Conservation (phyloP, 1,284 basidiomycete species). For the Ganoderma lucidum region DNA sequence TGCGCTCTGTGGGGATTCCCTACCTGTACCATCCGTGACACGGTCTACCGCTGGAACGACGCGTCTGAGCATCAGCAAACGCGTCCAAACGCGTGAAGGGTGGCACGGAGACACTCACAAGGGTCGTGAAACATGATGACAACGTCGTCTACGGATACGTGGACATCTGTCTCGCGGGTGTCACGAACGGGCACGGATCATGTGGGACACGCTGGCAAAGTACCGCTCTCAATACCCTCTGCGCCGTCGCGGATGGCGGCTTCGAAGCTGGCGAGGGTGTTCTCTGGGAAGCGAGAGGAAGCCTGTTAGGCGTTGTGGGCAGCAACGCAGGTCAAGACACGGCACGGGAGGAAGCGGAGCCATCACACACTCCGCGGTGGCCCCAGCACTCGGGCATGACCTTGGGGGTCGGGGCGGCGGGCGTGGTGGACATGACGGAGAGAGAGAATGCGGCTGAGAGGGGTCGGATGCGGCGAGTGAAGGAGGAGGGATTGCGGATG, state of each 20-base stretch:
- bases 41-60: constrained; percentile 62
- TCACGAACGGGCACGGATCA: constrained; percentile 37
- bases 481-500: constrained; percentile 11
- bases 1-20: constrained; percentile 17
- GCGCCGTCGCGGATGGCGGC: constrained; percentile 94
- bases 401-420: constrained; percentile 27
- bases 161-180: constrained; percentile 81
- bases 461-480: neutral
- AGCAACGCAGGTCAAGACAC: constrained; percentile 23
- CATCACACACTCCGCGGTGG: constrained; percentile 84
- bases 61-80: constrained; percentile 15
- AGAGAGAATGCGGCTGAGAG: constrained; percentile 7
- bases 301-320: constrained; percentile 60
- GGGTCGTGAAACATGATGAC: constrained; percentile 98
- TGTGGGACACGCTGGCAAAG: constrained; percentile 48
- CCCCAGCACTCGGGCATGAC: constrained; percentile 83
- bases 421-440: constrained; percentile 27
- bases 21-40: constrained; percentile 75
- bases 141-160: constrained; percentile 90
- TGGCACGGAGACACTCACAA: constrained; percentile 53
- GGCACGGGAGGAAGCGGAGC: constrained; percentile 19
- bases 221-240: constrained; percentile 95
- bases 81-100: constrained; percentile 15
- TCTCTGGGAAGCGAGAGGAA: constrained; percentile 88
- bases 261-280: constrained; percentile 92